Conservation (phyloP, 352 stramenopile species). For the Phytophthora pini region DNA sequence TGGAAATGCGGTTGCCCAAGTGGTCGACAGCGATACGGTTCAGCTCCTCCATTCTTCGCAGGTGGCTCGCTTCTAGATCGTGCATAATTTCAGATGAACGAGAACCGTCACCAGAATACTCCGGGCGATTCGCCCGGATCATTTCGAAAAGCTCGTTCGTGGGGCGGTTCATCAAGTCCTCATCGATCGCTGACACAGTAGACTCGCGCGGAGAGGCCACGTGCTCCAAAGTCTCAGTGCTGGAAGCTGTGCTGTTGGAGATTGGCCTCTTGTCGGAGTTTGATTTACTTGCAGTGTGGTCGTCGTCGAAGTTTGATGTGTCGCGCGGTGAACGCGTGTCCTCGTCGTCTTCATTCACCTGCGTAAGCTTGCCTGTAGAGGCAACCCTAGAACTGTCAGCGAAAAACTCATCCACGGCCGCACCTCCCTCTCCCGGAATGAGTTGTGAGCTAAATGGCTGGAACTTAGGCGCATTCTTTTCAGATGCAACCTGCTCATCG, state of each 20-base stretch:
- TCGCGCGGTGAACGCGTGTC: conserved; percentile 25
- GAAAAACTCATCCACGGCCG: conserved; percentile 35
- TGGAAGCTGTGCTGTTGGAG: conserved; percentile 27
- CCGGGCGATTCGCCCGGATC: conserved; percentile 43
- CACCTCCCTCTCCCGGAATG: conserved; percentile 26
- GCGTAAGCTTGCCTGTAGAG: conserved; percentile 21
- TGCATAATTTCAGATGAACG: conserved; percentile 47
- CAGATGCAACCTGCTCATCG: conserved; percentile 19
- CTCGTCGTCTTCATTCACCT: conserved; percentile 30
- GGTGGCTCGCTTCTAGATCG: conserved; percentile 53
- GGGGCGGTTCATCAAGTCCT: conserved; percentile 56
- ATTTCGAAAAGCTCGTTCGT: conserved; percentile 57
- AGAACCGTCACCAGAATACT: conserved; percentile 9
- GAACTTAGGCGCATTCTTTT: conserved; percentile 21
- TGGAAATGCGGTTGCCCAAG: conserved; percentile 54
- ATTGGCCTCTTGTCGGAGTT: conserved; percentile 12
- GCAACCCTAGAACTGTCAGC: conserved; percentile 19
- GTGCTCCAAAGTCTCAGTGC: conserved; percentile 33
- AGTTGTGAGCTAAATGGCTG: conserved; percentile 30
- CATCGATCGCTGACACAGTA: conserved; percentile 42
- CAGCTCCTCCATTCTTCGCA: conserved; percentile 63
- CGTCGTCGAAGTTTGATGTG: conserved; percentile 26
- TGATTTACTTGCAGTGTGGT: conserved; percentile 2
- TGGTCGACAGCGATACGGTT: conserved; percentile 58
- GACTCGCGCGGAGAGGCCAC: conserved; percentile 30